These are phyloP conservation scores for Colletotrichum aenigma DNA, from an alignment of 2,329 filamentous ascomycete species.

Conservation along the genomic window DNA sequence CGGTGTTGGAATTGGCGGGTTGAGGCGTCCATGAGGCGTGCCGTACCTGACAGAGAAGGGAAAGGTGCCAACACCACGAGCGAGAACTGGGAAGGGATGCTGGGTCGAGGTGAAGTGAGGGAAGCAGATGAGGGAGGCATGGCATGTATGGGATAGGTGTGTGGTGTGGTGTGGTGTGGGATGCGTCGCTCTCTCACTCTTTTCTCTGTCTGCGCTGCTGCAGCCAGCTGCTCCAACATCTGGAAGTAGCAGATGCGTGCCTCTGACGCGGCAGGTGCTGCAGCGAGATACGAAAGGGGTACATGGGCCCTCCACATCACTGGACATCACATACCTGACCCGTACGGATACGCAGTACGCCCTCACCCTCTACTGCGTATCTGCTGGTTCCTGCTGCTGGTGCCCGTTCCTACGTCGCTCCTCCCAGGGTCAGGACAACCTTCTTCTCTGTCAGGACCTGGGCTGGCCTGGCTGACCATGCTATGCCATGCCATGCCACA, in stretches of 20 bases:
- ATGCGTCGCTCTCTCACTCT: neutral
- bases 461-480: neutral
- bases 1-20: neutral
- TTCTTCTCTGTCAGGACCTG: neutral
- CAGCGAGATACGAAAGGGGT: neutral
- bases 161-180: neutral
- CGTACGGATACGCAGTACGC: neutral
- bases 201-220: neutral
- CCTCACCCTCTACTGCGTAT: neutral
- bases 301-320: neutral
- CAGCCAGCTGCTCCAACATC: neutral
- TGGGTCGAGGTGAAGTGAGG: neutral
- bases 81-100: slow-evolving; percentile 16
- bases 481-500: neutral
- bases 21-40: slow-evolving; percentile 15
- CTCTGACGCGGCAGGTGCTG: neutral
- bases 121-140: slow-evolving; percentile 5
- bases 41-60: slow-evolving; percentile 16
- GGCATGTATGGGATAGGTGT: neutral
- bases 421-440: neutral
- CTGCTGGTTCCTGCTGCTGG: neutral
- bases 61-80: slow-evolving; percentile 7
- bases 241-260: neutral
- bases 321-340: neutral
- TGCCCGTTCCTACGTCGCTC: neutral